phyloP scores from a whole-genome alignment of 1,139 yeast genomes.

The Scheffersomyces parashehatae region DNA sequence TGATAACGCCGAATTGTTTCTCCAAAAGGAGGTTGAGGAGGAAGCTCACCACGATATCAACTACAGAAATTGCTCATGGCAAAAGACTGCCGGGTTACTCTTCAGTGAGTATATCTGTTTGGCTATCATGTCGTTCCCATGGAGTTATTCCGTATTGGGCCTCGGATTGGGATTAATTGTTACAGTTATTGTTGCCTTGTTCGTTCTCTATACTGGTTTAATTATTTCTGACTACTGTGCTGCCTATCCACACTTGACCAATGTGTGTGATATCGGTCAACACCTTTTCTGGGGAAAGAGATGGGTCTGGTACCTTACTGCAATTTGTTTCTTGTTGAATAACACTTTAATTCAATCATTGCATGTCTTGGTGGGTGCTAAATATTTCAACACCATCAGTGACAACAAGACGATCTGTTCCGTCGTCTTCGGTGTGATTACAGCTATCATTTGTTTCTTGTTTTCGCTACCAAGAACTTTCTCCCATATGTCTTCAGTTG shows the following conservation, averaged over 20 bases:
- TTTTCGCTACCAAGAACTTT: slow-evolving; percentile 59
- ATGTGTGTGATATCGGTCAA: slow-evolving; percentile 62
- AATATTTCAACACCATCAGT: slow-evolving; percentile 57
- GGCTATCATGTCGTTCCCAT: slow-evolving; percentile 65
- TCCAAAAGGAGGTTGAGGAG: slow-evolving; percentile 10
- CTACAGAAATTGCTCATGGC: slow-evolving; percentile 58
- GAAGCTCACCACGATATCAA: slow-evolving; percentile 38
- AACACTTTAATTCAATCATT: slow-evolving; percentile 59
- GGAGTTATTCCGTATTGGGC: slow-evolving; percentile 63
- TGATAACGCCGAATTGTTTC: slow-evolving; percentile 8
- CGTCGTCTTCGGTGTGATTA: slow-evolving; percentile 49
- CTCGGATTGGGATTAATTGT: slow-evolving; percentile 58
- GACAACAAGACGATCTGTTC: slow-evolving; percentile 51
- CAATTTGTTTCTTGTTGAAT: slow-evolving; percentile 53
- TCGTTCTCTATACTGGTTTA: slow-evolving; percentile 56
- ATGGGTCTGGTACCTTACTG: slow-evolving; percentile 61
- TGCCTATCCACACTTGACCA: slow-evolving; percentile 50
- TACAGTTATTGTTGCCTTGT: slow-evolving; percentile 51
- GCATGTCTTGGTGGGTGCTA: slow-evolving; percentile 62
- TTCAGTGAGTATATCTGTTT: slow-evolving; percentile 63
- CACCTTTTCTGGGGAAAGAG: slow-evolving; percentile 52
- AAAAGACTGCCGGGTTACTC: slow-evolving; percentile 55
- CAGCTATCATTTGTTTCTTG: slow-evolving; percentile 48
- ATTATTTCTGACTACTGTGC: slow-evolving; percentile 57
- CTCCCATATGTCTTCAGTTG: slow-evolving; percentile 50